Base-by-base conservation (phyloP, 2,329 filamentous ascomycete genomes). In the Dactylella cylindrospora region DNA sequence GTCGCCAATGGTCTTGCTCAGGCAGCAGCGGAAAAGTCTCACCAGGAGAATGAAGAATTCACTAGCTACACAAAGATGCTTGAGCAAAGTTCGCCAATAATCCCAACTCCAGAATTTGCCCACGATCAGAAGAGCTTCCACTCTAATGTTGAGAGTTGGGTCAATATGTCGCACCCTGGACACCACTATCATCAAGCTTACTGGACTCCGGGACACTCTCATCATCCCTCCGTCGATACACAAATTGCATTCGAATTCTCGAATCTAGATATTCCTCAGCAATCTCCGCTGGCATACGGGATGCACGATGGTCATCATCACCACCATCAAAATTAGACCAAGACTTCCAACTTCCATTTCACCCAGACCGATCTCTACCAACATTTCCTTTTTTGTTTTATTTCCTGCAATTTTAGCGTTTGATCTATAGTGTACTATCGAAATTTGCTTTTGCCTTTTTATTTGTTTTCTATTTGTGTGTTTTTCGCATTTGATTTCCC, bases 371-470 rank as follows among this genome's bases (percentile, higher is more conserved):
- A 19, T 19, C 12, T 38, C 33, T 19, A n/a, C 10, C 22, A 19
- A n/a, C 35, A 32, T 10, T 45, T 32, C 22, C 8, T 25, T 38
- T 25, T 31, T 40, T 39, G 3, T 39, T 44, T 9, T 17, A n/a
- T 44, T 44, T 35, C 22, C 10, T 54, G 57, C 57, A 62, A 36
- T 62, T 44, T 62, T 62, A 62, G 57, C 57, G 57, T 49, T 53
- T 28, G 29, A 33, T 49, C 44, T 53, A 33, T 44, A 41, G 25
- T 26, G 40, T 40, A 39, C 32, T 25, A 19, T 20, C 41, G 41
- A 52, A 38, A 22, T 12, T 33, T 33, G 10, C 17, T n/a, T 33
- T 33, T 33, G 31, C 31, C 15, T 40, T 40, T 13, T 39, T 22
- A 23, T 40, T 28, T 23, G 45, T 29, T 52, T 52, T 40, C 20